Evolutionary conservation across 306 rosid species (phyloP), one percentile per base, ranked within the genome.

Genomic region (Quercus bicolor): DNA sequence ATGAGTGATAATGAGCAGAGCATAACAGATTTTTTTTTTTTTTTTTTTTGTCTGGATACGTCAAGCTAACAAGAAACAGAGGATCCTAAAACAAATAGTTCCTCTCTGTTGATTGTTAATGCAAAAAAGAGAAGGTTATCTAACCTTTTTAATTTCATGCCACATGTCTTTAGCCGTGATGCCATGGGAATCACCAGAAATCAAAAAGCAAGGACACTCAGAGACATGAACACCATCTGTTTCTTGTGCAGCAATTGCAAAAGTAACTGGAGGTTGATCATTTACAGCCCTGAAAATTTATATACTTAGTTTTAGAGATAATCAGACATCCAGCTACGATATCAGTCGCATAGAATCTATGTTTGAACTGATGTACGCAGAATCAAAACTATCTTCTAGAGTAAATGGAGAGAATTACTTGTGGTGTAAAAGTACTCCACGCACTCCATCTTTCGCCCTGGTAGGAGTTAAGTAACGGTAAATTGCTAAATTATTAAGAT

Each of bases 161-260:
- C 98, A 94, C 95, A 94, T 89, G 62, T 91, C 95, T 80, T 92
- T 85, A 57, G 97, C 98, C 0, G 93, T 82, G 75, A 94, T 79
- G 70, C 95, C 93, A 56, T 81, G 65, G 78, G 90, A 84, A 79
- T 85, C 71, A 68, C 98, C 97, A 69, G 97, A 87, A 74, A 88
- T 86, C 65, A 88, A 90, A 88, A 94, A 94, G 79, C 90, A 88
- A 70, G 97, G 97, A 74, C 97, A 94, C 76, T 89, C 88, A 69
- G 98, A 91, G 68, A 94, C 81, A 23, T 86, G 91, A 86, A 90
- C 81, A 70, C 85, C 80, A 68, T 90, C 92, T 62, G 87, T 89
- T 89, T 92, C 92, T 86, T 89, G 83, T 56, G 97, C 97, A 19
- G 97, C 97, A 60, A 94, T 87, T 14, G 95, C 98, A 89, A 88